These are phyloP conservation scores for Dactylonectria estremocensis DNA, from an alignment of 2,329 filamentous ascomycete species.

Conservation along the genomic window DNA sequence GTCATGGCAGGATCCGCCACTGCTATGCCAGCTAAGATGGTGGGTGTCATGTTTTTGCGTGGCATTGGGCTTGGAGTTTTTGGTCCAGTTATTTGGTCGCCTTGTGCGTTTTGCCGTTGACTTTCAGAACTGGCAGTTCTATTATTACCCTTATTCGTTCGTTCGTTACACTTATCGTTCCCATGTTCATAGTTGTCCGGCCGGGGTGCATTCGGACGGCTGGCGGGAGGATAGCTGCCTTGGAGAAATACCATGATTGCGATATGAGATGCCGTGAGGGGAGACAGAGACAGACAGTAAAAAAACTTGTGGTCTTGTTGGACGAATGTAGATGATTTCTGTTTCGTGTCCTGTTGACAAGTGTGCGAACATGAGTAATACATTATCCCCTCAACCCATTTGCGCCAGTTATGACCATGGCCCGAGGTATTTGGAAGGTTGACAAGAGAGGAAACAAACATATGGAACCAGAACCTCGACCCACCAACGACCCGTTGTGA, in stretches of 20 bases:
- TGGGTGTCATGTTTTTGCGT: slow-evolving; percentile 30
- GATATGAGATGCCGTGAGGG: slow-evolving; percentile 25
- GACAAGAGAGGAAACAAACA: slow-evolving; percentile 4
- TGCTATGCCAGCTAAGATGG: slow-evolving; percentile 21
- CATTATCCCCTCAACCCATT: neutral
- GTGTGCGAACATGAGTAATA: slow-evolving; percentile 6
- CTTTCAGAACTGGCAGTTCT: slow-evolving; percentile 27
- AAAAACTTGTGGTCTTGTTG: slow-evolving; percentile 23
- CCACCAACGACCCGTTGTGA: slow-evolving; percentile 15
- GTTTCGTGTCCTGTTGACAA: neutral
- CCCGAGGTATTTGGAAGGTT: neutral
- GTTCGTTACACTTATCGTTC: slow-evolving; percentile 33
- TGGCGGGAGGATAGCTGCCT: slow-evolving; percentile 24
- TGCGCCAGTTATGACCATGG: neutral
- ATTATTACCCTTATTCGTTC: slow-evolving; percentile 29
- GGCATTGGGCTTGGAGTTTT: slow-evolving; percentile 46
- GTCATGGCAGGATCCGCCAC: slow-evolving; percentile 19
- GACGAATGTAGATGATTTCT: slow-evolving; percentile 15
- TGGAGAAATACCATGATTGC: slow-evolving; percentile 40
- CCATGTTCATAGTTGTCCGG: slow-evolving; percentile 19
- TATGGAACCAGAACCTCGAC: slow-evolving; percentile 2
- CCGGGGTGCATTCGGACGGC: slow-evolving; percentile 14
- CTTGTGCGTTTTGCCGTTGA: slow-evolving; percentile 29
- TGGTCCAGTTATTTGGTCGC: slow-evolving; percentile 32
- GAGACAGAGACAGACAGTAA: neutral